Percentiles rank a stretch among this genome's conserved stretches.
phyloP scores from a whole-genome alignment of 176 grass and related monocot genomes.

The Bolboschoenus planiculmis region DNA sequence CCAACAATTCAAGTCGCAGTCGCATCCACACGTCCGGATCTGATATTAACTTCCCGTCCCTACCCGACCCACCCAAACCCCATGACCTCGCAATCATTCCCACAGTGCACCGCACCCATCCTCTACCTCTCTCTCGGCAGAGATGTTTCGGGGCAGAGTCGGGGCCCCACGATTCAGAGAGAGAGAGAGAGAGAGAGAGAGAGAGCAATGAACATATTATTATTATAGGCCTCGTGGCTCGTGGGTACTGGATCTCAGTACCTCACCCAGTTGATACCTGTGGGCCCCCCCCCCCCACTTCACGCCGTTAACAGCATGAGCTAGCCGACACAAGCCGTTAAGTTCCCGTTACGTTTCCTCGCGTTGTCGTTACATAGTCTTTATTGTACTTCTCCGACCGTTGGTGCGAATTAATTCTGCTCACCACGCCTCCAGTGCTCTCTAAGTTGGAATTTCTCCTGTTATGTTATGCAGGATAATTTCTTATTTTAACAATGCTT shows the following conservation, averaged over 20 bases:
- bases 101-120: background rate
- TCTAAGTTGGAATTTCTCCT: background rate
- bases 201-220: too few species aligned
- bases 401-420: background rate
- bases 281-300: background rate
- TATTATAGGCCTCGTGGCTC: background rate
- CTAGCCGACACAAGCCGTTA: slow-evolving; percentile 27
- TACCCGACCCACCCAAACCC: background rate
- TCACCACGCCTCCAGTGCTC: background rate
- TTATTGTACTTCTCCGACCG: background rate
- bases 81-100: background rate
- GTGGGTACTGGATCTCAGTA: background rate
- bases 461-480: background rate
- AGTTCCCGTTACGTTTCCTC: background rate
- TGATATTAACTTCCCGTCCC: background rate
- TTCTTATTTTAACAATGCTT: too few species aligned
- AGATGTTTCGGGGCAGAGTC: background rate
- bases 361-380: background rate
- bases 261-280: background rate
- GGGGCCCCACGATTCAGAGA: background rate
- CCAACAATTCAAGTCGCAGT: background rate
- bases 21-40: slow-evolving; percentile 7
- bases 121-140: background rate
- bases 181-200: too few species aligned
- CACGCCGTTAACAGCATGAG: background rate